A percentile compares a stretch with the other conserved stretches of the same genome.
These are phyloP conservation scores for Rhododendron griersonianum DNA, from an alignment of 148 eudicot genomes.

Conservation along the genomic window DNA sequence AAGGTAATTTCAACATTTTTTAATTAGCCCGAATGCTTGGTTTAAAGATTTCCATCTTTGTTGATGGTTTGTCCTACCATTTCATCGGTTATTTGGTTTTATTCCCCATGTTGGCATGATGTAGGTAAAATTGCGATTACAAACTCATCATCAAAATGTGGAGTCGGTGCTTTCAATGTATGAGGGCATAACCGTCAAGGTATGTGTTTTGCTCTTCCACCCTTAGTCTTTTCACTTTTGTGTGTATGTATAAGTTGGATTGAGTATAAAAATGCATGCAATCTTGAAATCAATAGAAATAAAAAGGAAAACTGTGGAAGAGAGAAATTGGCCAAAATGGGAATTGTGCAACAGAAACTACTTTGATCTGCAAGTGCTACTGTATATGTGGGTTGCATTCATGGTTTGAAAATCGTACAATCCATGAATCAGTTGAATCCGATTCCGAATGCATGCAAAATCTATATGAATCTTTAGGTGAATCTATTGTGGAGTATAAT, in stretches of 20 bases:
- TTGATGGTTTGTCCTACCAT: not conserved
- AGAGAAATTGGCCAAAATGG: not conserved
- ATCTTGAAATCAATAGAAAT: not conserved
- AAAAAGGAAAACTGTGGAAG: not conserved
- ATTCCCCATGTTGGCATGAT: slow-evolving; percentile 1
- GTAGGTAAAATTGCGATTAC: slow-evolving; percentile 88
- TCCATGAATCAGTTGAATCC: not conserved
- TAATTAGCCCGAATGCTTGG: not conserved
- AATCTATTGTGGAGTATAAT: not conserved
- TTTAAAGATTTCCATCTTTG: not conserved
- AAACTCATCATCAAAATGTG: slow-evolving; percentile 89
- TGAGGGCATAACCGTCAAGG: slow-evolving; percentile 68
- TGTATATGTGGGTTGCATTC: not conserved
- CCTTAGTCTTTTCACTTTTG: not conserved
- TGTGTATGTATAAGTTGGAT: not conserved
- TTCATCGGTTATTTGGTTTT: not conserved
- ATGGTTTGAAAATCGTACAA: not conserved
- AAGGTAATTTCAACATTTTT: slow-evolving; percentile 40
- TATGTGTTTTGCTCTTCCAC: slow-evolving; percentile 15
- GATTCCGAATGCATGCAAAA: not conserved
- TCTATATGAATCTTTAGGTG: not conserved
- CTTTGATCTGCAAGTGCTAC: not conserved
- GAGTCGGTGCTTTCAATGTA: slow-evolving; percentile 86
- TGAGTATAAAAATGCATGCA: not conserved
- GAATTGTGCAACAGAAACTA: not conserved